Evolutionary conservation across 1,284 basidiomycete species (phyloP), one percentile per base, ranked within the genome.

Genomic region (Austroboletus novae-zelandiae): DNA sequence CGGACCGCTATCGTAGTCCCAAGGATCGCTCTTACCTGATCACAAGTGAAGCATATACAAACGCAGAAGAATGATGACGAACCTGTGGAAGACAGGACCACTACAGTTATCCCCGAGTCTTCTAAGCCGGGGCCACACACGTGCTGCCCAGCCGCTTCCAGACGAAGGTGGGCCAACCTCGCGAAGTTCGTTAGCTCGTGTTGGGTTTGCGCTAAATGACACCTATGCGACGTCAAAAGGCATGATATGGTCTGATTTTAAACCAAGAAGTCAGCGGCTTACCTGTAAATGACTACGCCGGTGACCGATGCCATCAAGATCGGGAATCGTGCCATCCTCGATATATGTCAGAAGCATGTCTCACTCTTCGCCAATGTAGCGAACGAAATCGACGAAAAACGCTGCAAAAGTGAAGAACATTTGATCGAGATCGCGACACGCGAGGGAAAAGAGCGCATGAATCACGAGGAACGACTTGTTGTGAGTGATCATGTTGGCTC

Each of bases 391-490:
- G 15, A 40, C 42, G 30, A 61, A 59, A n/a, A 37, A 14, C 9
- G 30, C 43, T 11, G 35, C 47, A 11, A 61, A 57, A 8, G 44
- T 43, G 25, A 57, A 40, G 14, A 43, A 40, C 20, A 59, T 43
- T 37, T 40, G 56, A 15, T 53, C 52, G 14, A 60, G 32, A 11
- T 50, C 37, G 9, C 40, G 35, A 17, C 51, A 37, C 27, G 40
- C 20, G 35, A 59, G 47, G 17, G 50, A 48, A 44, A 60, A 61
- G 32, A 60, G 35, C 4, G 46, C 60, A 31, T 61, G 55, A 14
- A 60, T 46, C 30, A 52, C 13, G 9, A 61, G 29, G 35, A 54
- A 57, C 5, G 55, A 51, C 2, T 50, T 47, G 40, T 59, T 50
- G 30, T 59, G 42, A 3, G 45, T 44, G 1, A 60, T 44, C 41